Evolutionary conservation across 1,284 basidiomycete species (phyloP), one percentile per base, ranked within the genome.

Genomic region (Trichosporon sp.): DNA sequence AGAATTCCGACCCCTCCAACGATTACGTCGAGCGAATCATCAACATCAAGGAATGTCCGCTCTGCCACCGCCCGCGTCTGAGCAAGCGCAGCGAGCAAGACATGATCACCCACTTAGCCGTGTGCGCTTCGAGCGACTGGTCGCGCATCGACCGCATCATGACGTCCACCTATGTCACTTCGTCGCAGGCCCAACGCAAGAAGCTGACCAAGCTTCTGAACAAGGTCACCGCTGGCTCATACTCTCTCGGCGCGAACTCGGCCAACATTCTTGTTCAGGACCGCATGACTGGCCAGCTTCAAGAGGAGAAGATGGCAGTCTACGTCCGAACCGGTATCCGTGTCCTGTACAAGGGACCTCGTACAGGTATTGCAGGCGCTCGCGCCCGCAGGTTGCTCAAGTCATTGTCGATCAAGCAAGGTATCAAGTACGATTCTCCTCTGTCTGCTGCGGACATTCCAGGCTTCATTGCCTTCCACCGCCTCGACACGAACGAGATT

Each of bases 211-310:
- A 93, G 85, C 88, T 97, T 56, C 87, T 97, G 73, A 88, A 88
- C 67, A 94, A 94, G 85, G 89, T 96, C 2, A 91, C 91, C 0
- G 88, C 88, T 73, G 96, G 96, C 1, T 88, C 91, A 74, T 98
- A 98, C 85, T 90, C 89, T 75, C 88, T 98, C 37, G 96, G 96
- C 6, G 96, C 95, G n/a, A 84, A 84, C 72, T 79, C 74, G 70
- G 96, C 95, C 66, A 98, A 98, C 81, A 98, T 98, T 74, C 93
- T 98, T 72, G 94, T 97, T 0, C 94, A 97, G 85, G 94, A 97
- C 81, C 87, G 95, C 12, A 82, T 89, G 78, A 96, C 93, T 1
- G 96, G 97, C 0, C 92, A 94, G 81, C 82, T 98, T 71, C 91
- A 96, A 78, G 97, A 99, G 84, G 97, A 99, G 85, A 98, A 98